Conservation (phyloP, 1,284 basidiomycete genomes). For the Mrakiaceae sp. region DNA sequence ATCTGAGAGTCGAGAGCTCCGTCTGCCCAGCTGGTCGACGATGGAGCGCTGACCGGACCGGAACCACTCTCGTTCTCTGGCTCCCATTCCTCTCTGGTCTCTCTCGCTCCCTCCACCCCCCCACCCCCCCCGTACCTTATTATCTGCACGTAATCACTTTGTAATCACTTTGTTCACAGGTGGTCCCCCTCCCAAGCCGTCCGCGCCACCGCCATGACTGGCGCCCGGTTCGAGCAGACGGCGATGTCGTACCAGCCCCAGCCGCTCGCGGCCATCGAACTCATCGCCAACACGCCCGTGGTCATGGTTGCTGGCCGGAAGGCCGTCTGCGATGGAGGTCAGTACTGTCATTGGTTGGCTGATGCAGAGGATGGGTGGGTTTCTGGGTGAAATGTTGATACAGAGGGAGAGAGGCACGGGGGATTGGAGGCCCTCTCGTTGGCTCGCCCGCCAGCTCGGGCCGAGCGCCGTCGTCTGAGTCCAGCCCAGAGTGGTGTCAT, state of each 20-base stretch:
- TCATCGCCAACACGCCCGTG: slow-evolving; percentile 76
- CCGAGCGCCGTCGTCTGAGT: no score
- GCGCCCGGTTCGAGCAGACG: slow-evolving; percentile 87
- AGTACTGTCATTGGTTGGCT: slow-evolving; percentile 26
- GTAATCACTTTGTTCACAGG: background rate
- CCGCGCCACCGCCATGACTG: slow-evolving; percentile 31
- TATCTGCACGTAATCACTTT: background rate
- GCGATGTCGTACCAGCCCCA: slow-evolving; percentile 73
- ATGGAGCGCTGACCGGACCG: background rate
- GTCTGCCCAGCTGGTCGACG: no score
- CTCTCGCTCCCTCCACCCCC: background rate
- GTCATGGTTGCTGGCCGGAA: slow-evolving; percentile 65
- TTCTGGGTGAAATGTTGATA: no score
- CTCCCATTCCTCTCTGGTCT: background rate
- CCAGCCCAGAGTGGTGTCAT: no score
- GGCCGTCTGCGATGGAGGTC: slow-evolving; percentile 89
- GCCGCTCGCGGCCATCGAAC: slow-evolving; percentile 81
- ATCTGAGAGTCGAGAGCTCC: no score
- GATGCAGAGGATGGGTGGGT: no score
- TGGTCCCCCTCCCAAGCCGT: slow-evolving; percentile 12
- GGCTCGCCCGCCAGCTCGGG: no score
- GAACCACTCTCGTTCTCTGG: background rate
- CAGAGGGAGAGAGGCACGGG: no score
- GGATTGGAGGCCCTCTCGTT: no score
- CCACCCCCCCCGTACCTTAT: background rate